Conservation (phyloP, 805 yeast genomes). For the Yamadazyma kitorensis region DNA sequence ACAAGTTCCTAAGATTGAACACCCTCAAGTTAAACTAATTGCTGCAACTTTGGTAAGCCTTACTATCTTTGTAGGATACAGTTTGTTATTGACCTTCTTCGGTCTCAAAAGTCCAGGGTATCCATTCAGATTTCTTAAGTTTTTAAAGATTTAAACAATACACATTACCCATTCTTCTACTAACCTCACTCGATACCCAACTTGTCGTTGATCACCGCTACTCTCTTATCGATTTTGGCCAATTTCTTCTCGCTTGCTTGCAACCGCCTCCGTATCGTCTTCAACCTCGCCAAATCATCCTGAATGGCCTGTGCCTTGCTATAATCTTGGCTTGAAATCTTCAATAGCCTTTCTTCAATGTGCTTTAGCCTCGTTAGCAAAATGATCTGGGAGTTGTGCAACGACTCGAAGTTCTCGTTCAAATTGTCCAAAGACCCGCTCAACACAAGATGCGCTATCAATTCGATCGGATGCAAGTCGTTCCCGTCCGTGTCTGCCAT, state of each 20-base stretch:
- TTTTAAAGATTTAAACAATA: slow-evolving; percentile 1
- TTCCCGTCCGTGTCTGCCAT: no score
- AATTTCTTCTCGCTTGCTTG: slow-evolving; percentile 25
- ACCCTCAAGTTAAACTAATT: slow-evolving; percentile 45
- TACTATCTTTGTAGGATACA: slow-evolving; percentile 54
- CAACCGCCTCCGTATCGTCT: slow-evolving; percentile 31
- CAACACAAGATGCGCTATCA: slow-evolving; percentile 53
- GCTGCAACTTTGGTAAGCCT: slow-evolving; percentile 45
- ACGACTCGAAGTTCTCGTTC: slow-evolving; percentile 47
- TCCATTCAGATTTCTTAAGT: slow-evolving; percentile 56
- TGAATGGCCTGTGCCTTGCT: slow-evolving; percentile 17
- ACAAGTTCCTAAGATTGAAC: slow-evolving; percentile 49
- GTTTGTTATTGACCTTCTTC: slow-evolving; percentile 65
- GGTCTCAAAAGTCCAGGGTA: slow-evolving; percentile 69
- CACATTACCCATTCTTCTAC: not conserved
- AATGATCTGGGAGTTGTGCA: slow-evolving; percentile 57
- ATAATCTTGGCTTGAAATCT: slow-evolving; percentile 15
- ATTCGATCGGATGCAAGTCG: slow-evolving; percentile 57
- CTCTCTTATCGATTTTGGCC: slow-evolving; percentile 11
- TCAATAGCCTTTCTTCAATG: slow-evolving; percentile 35
- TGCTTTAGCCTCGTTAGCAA: slow-evolving; percentile 47
- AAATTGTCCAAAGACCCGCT: slow-evolving; percentile 54
- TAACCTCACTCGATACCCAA: not conserved
- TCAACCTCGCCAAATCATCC: slow-evolving; percentile 20
- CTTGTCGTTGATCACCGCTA: not conserved